Percentiles rank a stretch among this genome's conserved stretches.
phyloP scores from a whole-genome alignment of 192 early-diverging fungal species.

The Backusella tarrabulga region DNA sequence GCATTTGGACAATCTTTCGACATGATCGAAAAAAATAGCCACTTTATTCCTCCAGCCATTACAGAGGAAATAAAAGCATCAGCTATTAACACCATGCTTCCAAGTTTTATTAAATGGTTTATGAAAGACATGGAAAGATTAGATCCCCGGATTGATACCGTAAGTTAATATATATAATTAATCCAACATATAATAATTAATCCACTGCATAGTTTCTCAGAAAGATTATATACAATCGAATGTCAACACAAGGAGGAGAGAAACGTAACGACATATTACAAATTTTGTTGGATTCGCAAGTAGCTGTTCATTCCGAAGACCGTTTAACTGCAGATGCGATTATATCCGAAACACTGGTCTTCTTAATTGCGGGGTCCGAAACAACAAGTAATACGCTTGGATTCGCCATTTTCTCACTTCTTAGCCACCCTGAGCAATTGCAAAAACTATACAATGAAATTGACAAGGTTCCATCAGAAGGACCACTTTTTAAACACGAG shows the following conservation, averaged over 20 bases:
- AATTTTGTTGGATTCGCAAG: slow-evolving; percentile 42
- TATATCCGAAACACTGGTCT: slow-evolving; percentile 33
- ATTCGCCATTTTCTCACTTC: slow-evolving; percentile 23
- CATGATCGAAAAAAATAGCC: slow-evolving; percentile 40
- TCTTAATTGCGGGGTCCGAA: slow-evolving; percentile 38
- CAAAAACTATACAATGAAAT: slow-evolving; percentile 17
- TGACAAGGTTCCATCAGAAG: slow-evolving; percentile 10
- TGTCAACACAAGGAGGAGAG: not conserved
- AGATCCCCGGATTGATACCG: not conserved
- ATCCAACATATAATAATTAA: not conserved
- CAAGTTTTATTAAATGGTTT: not conserved
- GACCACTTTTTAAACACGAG: slow-evolving; percentile 18
- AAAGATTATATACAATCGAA: slow-evolving; percentile 18
- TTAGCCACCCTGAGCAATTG: slow-evolving; percentile 8
- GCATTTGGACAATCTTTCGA: slow-evolving; percentile 52
- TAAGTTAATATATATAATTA: not conserved
- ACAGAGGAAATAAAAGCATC: slow-evolving; percentile 5
- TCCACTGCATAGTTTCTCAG: slow-evolving; percentile 20
- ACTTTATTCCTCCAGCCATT: slow-evolving; percentile 38
- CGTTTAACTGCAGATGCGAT: slow-evolving; percentile 42
- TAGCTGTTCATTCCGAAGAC: slow-evolving; percentile 28
- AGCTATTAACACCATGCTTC: slow-evolving; percentile 1
- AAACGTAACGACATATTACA: slow-evolving; percentile 45
- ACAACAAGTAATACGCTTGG: slow-evolving; percentile 34
- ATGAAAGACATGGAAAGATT: not conserved